These are phyloP conservation scores for Blastocladiella emersonii DNA, from an alignment of 371 early-diverging fungal species.

Conservation along the genomic window DNA sequence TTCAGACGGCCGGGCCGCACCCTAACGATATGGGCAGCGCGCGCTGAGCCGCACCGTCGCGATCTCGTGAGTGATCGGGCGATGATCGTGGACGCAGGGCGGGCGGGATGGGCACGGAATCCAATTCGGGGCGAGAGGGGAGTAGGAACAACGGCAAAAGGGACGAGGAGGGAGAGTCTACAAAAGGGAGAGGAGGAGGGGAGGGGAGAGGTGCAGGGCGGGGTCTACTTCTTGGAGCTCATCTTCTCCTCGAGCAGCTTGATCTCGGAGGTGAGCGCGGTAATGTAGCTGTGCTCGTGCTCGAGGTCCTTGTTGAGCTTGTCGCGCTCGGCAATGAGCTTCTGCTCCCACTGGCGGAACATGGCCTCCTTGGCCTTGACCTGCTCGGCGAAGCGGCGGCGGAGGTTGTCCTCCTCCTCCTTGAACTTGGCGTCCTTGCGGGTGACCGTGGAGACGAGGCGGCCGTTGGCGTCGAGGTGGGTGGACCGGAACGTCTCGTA, in stretches of 20 bases:
- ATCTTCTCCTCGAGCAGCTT: constrained; percentile 18
- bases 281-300: constrained; percentile 73
- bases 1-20: too few species aligned
- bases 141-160: too few species aligned
- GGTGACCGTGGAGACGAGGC: constrained; percentile 15
- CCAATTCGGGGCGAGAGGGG: too few species aligned
- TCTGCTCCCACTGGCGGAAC: constrained; percentile 94
- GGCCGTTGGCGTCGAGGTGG: constrained; percentile 50
- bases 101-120: too few species aligned
- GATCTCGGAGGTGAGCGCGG: constrained; percentile 27
- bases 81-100: too few species aligned
- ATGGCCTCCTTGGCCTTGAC: constrained; percentile 85
- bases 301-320: constrained; percentile 91
- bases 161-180: too few species aligned
- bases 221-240: background rate
- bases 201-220: too few species aligned
- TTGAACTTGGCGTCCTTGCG: constrained; percentile 64
- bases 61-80: too few species aligned
- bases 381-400: constrained; percentile 86
- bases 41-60: too few species aligned
- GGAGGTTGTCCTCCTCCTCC: constrained; percentile 85
- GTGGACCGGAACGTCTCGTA: constrained; percentile 78
- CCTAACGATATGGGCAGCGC: too few species aligned
- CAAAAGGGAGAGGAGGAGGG: too few species aligned
- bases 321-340: constrained; percentile 88